A percentile compares a stretch with the other conserved stretches of the same genome.
phyloP scores from a whole-genome alignment of 768 basidiomycete species.

The Xerocomus potaroensis region DNA sequence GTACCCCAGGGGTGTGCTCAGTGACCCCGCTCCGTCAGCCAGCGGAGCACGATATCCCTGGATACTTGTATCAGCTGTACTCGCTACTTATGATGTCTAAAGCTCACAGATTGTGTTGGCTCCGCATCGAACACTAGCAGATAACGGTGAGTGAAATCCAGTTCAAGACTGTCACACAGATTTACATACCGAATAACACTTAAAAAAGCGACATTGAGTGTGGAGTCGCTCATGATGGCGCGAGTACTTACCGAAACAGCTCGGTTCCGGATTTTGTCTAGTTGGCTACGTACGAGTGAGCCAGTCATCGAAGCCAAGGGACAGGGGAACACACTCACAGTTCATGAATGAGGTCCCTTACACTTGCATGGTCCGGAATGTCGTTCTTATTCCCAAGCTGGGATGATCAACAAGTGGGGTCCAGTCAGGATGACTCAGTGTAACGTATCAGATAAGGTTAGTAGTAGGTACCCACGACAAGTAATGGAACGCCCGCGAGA shows the following conservation, averaged over 20 bases:
- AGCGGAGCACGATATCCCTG: slow-evolving; percentile 84
- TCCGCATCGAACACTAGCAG: slow-evolving; percentile 90
- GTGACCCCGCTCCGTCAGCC: slow-evolving; percentile 76
- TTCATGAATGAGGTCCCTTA: slow-evolving; percentile 78
- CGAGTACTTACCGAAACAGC: slow-evolving; percentile 73
- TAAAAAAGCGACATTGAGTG: neutral
- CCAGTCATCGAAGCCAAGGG: neutral
- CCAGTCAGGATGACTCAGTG: neutral
- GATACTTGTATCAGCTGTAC: too few relatives aligned
- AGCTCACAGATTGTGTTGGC: slow-evolving; percentile 83
- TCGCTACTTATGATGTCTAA: too few relatives aligned
- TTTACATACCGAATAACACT: slow-evolving; percentile 76
- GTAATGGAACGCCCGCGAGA: slow-evolving; percentile 68
- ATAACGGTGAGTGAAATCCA: neutral
- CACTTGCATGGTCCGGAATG: slow-evolving; percentile 64
- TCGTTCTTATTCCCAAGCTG: slow-evolving; percentile 95
- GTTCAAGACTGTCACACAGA: neutral
- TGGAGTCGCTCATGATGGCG: neutral
- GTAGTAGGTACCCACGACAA: slow-evolving; percentile 57
- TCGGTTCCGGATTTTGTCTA: slow-evolving; percentile 75
- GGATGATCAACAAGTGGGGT: neutral
- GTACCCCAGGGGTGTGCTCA: slow-evolving; percentile 25
- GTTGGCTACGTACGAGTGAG: slow-evolving; percentile 39
- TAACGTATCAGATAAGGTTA: neutral
- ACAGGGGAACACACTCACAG: slow-evolving; percentile 43